These are phyloP conservation scores for Parasitella parasitica DNA, from an alignment of 371 early-diverging fungal species.

Conservation along the genomic window DNA sequence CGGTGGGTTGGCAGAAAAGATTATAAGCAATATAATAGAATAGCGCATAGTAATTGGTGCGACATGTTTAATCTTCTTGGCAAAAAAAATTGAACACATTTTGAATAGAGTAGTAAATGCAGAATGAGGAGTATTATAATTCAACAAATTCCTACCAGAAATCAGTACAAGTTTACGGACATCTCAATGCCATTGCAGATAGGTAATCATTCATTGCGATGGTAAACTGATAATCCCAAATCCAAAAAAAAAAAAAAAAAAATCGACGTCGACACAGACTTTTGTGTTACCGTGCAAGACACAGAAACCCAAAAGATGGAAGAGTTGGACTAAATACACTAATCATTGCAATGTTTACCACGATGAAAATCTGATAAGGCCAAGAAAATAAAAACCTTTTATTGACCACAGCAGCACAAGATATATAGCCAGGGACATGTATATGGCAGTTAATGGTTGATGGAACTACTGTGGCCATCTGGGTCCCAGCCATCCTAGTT, in stretches of 20 bases:
- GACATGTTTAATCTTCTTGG: conserved; percentile 1
- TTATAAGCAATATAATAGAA: too few species aligned
- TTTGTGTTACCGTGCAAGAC: not conserved
- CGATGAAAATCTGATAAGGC: not conserved
- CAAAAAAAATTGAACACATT: not conserved
- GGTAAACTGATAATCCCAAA: not conserved
- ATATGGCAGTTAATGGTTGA: not conserved
- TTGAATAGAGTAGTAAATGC: too few species aligned
- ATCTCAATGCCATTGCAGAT: not conserved
- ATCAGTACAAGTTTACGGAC: not conserved
- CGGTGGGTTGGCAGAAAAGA: conserved; percentile 13
- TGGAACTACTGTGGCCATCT: conserved; percentile 25
- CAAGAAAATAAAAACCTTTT: not conserved
- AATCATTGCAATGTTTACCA: too few species aligned
- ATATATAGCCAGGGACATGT: not conserved
- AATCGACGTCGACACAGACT: not conserved
- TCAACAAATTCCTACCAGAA: not conserved
- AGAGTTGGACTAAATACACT: too few species aligned
- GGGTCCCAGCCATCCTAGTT: conserved; percentile 42
- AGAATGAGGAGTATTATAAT: not conserved
- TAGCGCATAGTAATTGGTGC: not conserved
- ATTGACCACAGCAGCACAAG: not conserved
- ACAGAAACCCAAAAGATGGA: not conserved
- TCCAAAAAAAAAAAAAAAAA: not conserved
- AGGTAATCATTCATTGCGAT: not conserved